Base-by-base conservation (phyloP, 139 green algal species). In the Zygnema circumcarinatum region DNA sequence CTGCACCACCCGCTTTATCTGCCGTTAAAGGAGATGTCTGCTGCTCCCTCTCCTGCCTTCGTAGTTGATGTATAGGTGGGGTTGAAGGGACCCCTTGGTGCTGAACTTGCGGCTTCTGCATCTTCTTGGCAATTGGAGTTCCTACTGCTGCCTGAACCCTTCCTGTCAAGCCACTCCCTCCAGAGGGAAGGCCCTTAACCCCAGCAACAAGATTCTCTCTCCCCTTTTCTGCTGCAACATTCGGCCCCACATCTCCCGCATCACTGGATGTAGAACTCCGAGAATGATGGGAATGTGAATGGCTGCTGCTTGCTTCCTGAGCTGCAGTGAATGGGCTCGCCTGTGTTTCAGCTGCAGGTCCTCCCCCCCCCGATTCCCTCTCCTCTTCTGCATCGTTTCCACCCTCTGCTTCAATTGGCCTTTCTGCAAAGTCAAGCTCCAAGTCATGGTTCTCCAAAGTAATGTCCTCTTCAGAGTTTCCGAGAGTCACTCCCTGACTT, bases 371-470 rank as follows among this genome's bases (percentile, higher is more conserved):
- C 76, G 7, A 82, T 16, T 53, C 35, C 16, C 76, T 41, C 76
- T 39, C 76, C 20, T 35, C 38, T n/a, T 67, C 79, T 85, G 38
- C 20, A 1, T 36, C 7, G 22, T 38, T 36, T 33, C 21, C 40
- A 42, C n/a, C 25, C 29, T 35, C 52, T 38, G 22, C 39, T 75
- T 36, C 25, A 81, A n/a, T n/a, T 36, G 40, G n/a, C 2, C 68
- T 22, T 20, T 90, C 78, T 7, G 69, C 94, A 89, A 98, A 97
- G 89, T 98, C 94, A 39, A 98, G 83, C 91, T 98, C 96, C 47
- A 95, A 92, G 73, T 98, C 95, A 0, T 94, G 78, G 35, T 92
- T 92, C 68, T 94, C 92, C 1, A 98, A 93, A 35, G 86, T 89
- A 56, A 98, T 94, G 87, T 97, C 95, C 16, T 47, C 38, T 20